Evolutionary conservation across 768 basidiomycete genomes (phyloP).

Genomic region (Baorangia bicolor): DNA sequence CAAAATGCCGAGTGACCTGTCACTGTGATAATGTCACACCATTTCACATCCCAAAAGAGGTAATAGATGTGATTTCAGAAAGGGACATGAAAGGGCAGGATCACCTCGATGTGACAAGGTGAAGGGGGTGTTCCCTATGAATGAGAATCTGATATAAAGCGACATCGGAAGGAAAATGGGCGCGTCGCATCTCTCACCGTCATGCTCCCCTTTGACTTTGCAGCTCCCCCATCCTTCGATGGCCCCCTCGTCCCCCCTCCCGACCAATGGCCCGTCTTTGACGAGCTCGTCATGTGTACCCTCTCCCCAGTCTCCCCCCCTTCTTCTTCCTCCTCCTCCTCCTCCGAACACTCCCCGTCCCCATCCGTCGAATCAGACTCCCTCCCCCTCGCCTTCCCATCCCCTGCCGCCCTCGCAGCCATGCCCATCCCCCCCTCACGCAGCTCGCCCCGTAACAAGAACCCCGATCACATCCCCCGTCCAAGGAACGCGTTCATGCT

Average conservation of each 20-base stretch:
- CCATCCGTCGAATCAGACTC: not conserved
- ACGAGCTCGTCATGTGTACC: constrained; percentile 11
- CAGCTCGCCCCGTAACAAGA: constrained; percentile 26
- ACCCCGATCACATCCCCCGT: constrained; percentile 43
- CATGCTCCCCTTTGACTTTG: constrained; percentile 22
- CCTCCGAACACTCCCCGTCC: constrained; percentile 10
- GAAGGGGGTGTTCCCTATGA: constrained; percentile 17
- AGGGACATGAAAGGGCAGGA: constrained; percentile 19
- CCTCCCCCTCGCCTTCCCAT: constrained; percentile 9
- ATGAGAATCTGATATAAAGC: constrained; percentile 25
- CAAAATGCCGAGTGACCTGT: constrained; percentile 16
- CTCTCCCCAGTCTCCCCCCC: no score
- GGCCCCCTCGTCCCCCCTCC: constrained; percentile 13
- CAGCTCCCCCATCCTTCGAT: not conserved
- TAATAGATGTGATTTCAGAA: constrained; percentile 30
- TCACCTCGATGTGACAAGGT: constrained; percentile 27
- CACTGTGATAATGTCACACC: not conserved
- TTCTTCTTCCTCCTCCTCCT: constrained; percentile 6
- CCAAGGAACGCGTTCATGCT: constrained; percentile 51
- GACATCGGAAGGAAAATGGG: constrained; percentile 7
- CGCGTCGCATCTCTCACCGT: not conserved
- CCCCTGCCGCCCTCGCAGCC: constrained; percentile 21
- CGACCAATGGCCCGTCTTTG: constrained; percentile 27
- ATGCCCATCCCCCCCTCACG: constrained; percentile 34
- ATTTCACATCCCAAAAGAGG: constrained; percentile 14